Percentiles rank a stretch among this genome's conserved stretches.
Conservation (phyloP, 2,329 filamentous ascomycete species). For the Hysterium pulicare region DNA sequence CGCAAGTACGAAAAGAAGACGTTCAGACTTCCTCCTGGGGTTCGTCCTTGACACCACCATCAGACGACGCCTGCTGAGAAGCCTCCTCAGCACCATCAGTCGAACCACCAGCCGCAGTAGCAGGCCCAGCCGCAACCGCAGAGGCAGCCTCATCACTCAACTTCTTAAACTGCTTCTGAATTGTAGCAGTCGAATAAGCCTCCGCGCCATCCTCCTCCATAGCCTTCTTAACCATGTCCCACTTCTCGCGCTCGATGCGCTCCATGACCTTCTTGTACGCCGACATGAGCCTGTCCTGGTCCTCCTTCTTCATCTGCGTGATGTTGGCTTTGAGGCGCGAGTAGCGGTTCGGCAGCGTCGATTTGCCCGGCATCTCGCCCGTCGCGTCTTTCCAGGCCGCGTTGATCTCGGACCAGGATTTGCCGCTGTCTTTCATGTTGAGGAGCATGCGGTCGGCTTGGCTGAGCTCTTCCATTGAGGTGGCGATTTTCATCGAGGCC, state of each 20-base stretch:
- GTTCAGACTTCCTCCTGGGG: too few relatives aligned
- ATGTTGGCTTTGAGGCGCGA: conserved; percentile 13
- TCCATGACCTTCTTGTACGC: conserved; percentile 7
- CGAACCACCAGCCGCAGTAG: not conserved
- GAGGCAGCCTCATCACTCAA: conserved; percentile 3
- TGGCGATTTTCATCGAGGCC: conserved; percentile 5
- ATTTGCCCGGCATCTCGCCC: conserved; percentile 11
- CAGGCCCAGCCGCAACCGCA: not conserved
- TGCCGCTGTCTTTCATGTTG: conserved; percentile 12
- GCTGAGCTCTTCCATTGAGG: conserved; percentile 7
- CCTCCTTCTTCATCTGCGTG: conserved; percentile 7
- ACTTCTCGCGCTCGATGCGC: conserved; percentile 13
- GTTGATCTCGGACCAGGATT: conserved; percentile 12
- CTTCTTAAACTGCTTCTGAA: conserved; percentile 15
- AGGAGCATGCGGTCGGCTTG: conserved; percentile 8
- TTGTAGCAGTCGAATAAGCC: not conserved
- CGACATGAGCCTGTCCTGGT: conserved; percentile 6
- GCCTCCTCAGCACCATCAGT: not conserved
- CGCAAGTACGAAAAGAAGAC: too few relatives aligned
- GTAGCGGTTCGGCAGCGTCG: conserved; percentile 16
- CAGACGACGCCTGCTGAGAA: too few relatives aligned
- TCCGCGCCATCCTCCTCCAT: conserved; percentile 11
- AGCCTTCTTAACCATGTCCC: conserved; percentile 8
- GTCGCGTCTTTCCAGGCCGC: conserved; percentile 8
- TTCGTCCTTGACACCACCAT: too few relatives aligned